These are phyloP conservation scores for Stevia rebaudiana DNA, from an alignment of 140 eudicot species.

Conservation along the genomic window DNA sequence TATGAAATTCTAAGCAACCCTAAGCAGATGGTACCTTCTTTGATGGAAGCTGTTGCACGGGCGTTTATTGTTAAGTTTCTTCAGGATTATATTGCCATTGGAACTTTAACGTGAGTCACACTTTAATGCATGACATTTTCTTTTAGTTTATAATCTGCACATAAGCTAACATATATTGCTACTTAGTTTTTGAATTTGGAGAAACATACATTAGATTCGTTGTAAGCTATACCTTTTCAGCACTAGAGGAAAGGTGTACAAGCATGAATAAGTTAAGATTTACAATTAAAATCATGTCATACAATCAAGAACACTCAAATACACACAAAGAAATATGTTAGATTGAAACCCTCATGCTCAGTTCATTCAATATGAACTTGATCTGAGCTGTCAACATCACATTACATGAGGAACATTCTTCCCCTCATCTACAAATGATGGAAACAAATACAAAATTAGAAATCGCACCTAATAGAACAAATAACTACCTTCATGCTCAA, in stretches of 20 bases:
- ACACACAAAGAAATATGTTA: no score
- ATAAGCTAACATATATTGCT: not conserved
- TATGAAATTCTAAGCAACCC: constrained; percentile 49
- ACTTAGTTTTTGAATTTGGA: not conserved
- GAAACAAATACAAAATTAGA: no score
- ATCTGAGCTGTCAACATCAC: no score
- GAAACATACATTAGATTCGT: not conserved
- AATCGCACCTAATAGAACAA: no score
- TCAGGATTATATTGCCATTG: constrained; percentile 45
- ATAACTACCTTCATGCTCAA: no score
- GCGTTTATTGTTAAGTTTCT: constrained; percentile 62
- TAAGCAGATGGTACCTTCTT: constrained; percentile 84
- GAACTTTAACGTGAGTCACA: constrained; percentile 64
- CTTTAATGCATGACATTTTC: not conserved
- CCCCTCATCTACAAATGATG: no score
- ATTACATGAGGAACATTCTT: no score
- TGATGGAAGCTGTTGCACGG: constrained; percentile 72
- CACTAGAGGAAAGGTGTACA: no score
- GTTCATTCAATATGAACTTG: no score
- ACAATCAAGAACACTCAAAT: not conserved
- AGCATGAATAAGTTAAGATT: no score
- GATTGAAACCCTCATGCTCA: no score
- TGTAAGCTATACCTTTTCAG: not conserved
- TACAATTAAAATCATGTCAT: not conserved
- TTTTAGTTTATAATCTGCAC: not conserved